These are phyloP conservation scores for Alternaria gaisen DNA, from an alignment of 2,329 filamentous ascomycete genomes.

Conservation along the genomic window DNA sequence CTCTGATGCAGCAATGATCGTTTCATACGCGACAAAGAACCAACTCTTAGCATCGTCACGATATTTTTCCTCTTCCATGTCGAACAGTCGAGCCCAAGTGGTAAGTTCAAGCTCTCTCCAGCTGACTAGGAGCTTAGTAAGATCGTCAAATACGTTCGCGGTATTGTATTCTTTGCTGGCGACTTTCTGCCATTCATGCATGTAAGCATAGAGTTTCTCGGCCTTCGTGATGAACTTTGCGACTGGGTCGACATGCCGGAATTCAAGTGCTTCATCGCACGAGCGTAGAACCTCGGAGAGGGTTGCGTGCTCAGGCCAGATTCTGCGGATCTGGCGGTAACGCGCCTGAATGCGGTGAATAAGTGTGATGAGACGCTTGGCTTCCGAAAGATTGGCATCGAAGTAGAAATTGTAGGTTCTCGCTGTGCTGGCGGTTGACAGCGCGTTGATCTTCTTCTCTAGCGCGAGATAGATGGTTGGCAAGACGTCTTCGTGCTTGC, in stretches of 20 bases:
- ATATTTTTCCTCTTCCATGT: slow-evolving; percentile 80
- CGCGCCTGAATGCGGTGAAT: slow-evolving; percentile 73
- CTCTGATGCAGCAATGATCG: slow-evolving; percentile 78
- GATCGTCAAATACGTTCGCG: slow-evolving; percentile 73
- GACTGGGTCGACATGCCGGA: slow-evolving; percentile 82
- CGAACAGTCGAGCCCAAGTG: slow-evolving; percentile 89
- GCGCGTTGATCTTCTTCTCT: slow-evolving; percentile 64
- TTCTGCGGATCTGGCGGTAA: slow-evolving; percentile 73
- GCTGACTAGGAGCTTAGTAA: slow-evolving; percentile 82
- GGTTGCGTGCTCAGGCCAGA: slow-evolving; percentile 78
- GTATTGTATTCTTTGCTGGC: slow-evolving; percentile 82
- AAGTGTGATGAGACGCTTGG: slow-evolving; percentile 74
- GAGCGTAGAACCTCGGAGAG: slow-evolving; percentile 79
- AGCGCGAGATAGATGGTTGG: slow-evolving; percentile 72
- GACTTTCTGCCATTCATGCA: slow-evolving; percentile 96
- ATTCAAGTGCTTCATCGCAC: slow-evolving; percentile 77
- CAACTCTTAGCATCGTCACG: slow-evolving; percentile 82
- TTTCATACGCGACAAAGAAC: slow-evolving; percentile 98
- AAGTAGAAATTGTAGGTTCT: slow-evolving; percentile 85
- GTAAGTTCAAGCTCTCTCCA: slow-evolving; percentile 93
- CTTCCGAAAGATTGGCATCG: slow-evolving; percentile 78
- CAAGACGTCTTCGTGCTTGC: slow-evolving; percentile 62
- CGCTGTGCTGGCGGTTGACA: slow-evolving; percentile 44
- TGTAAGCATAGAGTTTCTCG: slow-evolving; percentile 83
- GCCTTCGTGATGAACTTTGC: slow-evolving; percentile 85